A percentile compares a stretch with the other conserved stretches of the same genome.
Evolutionary conservation across 805 yeast species (phyloP).

Genomic region (Metschnikowia colocasiae): DNA sequence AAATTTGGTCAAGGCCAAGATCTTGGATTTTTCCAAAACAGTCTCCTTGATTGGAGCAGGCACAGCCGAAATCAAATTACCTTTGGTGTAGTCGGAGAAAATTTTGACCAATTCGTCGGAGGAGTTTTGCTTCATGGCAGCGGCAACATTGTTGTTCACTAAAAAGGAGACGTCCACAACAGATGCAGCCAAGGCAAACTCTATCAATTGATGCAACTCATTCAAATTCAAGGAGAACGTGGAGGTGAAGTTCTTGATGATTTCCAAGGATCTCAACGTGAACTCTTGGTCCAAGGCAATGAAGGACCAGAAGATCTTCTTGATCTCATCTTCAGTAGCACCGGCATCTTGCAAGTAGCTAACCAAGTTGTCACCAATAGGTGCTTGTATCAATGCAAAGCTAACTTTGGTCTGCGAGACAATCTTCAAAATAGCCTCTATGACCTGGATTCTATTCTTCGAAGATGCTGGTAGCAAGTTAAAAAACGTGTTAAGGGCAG

Average conservation of each 20-base stretch:
- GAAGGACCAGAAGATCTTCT: constrained; percentile 35
- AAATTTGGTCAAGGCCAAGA: constrained; percentile 39
- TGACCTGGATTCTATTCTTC: constrained; percentile 27
- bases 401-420: constrained; percentile 29
- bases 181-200: constrained; percentile 35
- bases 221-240: constrained; percentile 20
- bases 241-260: constrained; percentile 35
- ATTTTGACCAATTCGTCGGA: constrained; percentile 26
- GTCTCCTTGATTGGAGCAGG: constrained; percentile 22
- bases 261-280: constrained; percentile 30
- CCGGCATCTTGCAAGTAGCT: constrained; percentile 34
- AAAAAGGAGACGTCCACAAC: constrained; percentile 40
- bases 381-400: constrained; percentile 31
- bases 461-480: constrained; percentile 38
- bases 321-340: constrained; percentile 28
- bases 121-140: constrained; percentile 27
- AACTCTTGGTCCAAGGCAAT: constrained; percentile 31
- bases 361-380: constrained; percentile 36
- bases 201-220: constrained; percentile 31
- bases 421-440: constrained; percentile 31
- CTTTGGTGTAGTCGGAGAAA: constrained; percentile 34
- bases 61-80: constrained; percentile 29
- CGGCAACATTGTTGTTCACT: constrained; percentile 39
- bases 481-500: constrained; percentile 39
- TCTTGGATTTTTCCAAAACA: constrained; percentile 35